These are phyloP conservation scores for Bromus sterilis DNA, from an alignment of 176 grass and related monocot genomes.

Conservation along the genomic window DNA sequence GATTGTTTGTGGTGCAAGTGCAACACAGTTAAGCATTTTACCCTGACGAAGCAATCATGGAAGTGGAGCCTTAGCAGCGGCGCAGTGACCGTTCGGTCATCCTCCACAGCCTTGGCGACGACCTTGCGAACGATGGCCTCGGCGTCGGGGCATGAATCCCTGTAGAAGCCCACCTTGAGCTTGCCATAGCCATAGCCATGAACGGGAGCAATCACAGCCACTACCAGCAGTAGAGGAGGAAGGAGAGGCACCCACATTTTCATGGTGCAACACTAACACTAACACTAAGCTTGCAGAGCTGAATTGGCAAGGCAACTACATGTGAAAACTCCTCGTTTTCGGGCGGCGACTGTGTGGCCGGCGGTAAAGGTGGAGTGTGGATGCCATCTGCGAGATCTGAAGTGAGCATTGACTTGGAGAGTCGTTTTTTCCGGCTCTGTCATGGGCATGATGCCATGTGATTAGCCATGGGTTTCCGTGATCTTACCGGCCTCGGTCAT, in stretches of 20 bases:
- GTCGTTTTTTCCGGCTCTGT: constrained; percentile 21
- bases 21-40: no score
- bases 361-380: not conserved
- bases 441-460: constrained; percentile 28
- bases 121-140: constrained; percentile 36
- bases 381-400: constrained; percentile 20
- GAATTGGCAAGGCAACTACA: not conserved
- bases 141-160: constrained; percentile 30
- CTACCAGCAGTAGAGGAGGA: not conserved
- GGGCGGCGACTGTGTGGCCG: not conserved
- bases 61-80: constrained; percentile 62
- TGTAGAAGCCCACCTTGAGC: constrained; percentile 44
- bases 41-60: constrained; percentile 84
- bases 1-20: no score
- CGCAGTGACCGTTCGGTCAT: constrained; percentile 35
- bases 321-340: not conserved
- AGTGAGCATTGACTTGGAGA: not conserved
- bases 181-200: not conserved
- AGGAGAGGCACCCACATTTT: not conserved
- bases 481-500: not conserved
- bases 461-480: constrained; percentile 28
- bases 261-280: not conserved
- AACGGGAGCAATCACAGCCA: not conserved
- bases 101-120: constrained; percentile 18
- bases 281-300: not conserved